Conservation (phyloP, 768 basidiomycete species). For the Suillus fuscotomentosus region DNA sequence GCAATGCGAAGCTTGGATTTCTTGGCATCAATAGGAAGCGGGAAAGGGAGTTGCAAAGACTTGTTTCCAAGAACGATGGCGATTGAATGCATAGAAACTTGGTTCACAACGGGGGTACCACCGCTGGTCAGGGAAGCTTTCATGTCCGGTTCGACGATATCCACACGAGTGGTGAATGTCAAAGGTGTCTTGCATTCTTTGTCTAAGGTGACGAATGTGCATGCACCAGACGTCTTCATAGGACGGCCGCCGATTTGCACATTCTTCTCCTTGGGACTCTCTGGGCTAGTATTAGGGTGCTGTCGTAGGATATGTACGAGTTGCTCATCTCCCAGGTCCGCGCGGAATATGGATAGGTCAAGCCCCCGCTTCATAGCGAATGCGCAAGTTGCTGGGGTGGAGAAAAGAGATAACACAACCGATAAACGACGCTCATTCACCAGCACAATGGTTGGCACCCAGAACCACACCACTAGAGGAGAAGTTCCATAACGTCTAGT, state of each 20-base stretch:
- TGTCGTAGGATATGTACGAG: background rate
- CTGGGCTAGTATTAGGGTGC: constrained; percentile 12
- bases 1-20: constrained; percentile 45
- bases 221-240: background rate
- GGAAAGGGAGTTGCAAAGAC: constrained; percentile 34
- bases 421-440: constrained; percentile 14
- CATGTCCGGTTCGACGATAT: constrained; percentile 22
- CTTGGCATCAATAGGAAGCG: constrained; percentile 41
- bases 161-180: constrained; percentile 19
- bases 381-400: constrained; percentile 12
- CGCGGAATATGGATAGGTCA: background rate
- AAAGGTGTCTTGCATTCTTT: constrained; percentile 12
- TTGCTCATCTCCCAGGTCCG: background rate
- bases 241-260: constrained; percentile 7
- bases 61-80: constrained; percentile 16
- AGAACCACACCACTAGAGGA: constrained; percentile 22
- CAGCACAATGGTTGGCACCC: constrained; percentile 9
- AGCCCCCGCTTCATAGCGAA: constrained; percentile 4
- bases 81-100: background rate
- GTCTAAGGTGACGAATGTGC: constrained; percentile 15
- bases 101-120: constrained; percentile 17
- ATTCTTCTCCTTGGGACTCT: constrained; percentile 14
- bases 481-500: constrained; percentile 17
- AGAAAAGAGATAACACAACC: constrained; percentile 15
- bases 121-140: constrained; percentile 17